Evolutionary conservation across 1,284 basidiomycete genomes (phyloP), one percentile per base, ranked within the genome.

Genomic region (Tilletia walkeri): DNA sequence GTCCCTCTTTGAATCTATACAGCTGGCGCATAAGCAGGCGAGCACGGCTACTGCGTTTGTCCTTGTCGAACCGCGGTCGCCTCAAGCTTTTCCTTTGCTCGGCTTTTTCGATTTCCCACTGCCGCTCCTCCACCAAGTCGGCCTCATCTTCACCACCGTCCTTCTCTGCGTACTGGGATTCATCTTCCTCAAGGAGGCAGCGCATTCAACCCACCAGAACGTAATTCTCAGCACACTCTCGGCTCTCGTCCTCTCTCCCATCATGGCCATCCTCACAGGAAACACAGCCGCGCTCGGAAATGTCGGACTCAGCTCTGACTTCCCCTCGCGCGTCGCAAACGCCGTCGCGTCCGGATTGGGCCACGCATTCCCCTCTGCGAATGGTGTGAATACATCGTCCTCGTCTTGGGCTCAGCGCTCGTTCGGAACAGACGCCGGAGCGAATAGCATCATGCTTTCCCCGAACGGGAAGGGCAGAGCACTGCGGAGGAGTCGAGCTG

Each of bases 191-290:
- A 39, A 54, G 30, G 69, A 67, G 12, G 54, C 34, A 34, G 34
- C 34, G 12, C 24, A 56, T 34, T 56, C 54, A 24, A 20, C 54
- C 2, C 72, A 70, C 50, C 72, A 61, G 69, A 73, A 74, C 66
- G 72, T 73, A 70, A 65, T 76, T 67, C 7, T 71, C 73, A 16
- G 67, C 65, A 16, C 72, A 72, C 5, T 72, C 72, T 69, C 70
- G 71, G 50, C 72, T 65, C 68, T 70, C 69, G 69, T 67, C 67
- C 49, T 66, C 14, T 56, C 69, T 1, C 61, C 65, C 2, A 34
- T 67, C 6, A 67, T 76, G 36, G 47, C 69, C 54, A 73, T 71
- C 20, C 70, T 70, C 3, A 73, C 69, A 20, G 74, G 73, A 65
- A 74, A 73, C 24, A 24, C 30, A 3, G 48, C 30, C 14, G 65